Conservation (phyloP, 2,329 filamentous ascomycete genomes). For the Berkeleyomyces rouxiae region DNA sequence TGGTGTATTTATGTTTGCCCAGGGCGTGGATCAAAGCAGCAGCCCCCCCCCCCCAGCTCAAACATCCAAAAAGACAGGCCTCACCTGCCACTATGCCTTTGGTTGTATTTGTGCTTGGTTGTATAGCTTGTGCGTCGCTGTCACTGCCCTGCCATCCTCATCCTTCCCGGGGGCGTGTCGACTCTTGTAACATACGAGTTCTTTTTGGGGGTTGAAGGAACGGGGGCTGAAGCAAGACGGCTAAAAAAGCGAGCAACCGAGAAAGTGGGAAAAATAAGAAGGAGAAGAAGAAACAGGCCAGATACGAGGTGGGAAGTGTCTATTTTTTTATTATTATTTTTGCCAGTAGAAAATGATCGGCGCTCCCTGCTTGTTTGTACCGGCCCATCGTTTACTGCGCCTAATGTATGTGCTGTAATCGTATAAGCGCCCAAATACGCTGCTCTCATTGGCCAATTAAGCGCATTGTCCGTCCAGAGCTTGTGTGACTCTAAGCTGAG, state of each 20-base stretch:
- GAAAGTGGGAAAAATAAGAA: not conserved
- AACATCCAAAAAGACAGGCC: not conserved
- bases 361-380: not conserved
- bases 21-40: not conserved
- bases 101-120: not conserved
- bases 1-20: too few species aligned
- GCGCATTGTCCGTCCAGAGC: not conserved
- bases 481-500: not conserved
- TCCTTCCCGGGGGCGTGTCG: not conserved
- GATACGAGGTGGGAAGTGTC: not conserved
- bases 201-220: slow-evolving; percentile 2
- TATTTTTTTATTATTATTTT: not conserved
- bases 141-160: slow-evolving; percentile 3
- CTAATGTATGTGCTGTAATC: not conserved
- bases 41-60: not conserved
- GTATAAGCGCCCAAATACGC: too few species aligned
- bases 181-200: not conserved
- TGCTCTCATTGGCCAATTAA: not conserved
- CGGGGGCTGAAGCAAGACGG: not conserved
- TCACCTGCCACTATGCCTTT: not conserved
- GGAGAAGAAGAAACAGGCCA: not conserved
- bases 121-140: slow-evolving; percentile 7
- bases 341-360: not conserved
- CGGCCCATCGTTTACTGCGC: not conserved
- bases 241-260: not conserved